These are phyloP conservation scores for Hypoxylon cercidicola DNA, from an alignment of 495 filamentous ascomycete genomes.

Conservation along the genomic window DNA sequence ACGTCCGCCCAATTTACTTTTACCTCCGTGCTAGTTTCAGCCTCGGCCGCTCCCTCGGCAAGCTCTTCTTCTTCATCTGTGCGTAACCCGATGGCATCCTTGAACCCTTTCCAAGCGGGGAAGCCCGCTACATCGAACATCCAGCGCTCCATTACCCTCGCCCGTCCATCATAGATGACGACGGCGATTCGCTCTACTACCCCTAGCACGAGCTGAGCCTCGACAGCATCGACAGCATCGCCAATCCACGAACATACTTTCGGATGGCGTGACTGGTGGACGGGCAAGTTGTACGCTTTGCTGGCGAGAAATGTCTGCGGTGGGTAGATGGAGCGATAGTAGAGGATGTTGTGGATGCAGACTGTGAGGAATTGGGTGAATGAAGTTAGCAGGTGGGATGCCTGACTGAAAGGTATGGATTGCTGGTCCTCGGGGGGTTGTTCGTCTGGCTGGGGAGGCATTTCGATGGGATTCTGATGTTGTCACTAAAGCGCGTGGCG, in stretches of 20 bases:
- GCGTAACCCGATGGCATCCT: constrained; percentile 15
- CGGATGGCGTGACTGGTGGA: constrained; percentile 90
- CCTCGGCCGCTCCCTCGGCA: constrained; percentile 9
- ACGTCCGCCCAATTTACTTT: constrained; percentile 54
- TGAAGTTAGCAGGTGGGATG: constrained; percentile 62
- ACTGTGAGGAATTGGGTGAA: constrained; percentile 85
- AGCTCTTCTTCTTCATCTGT: constrained; percentile 34
- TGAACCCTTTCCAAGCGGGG: constrained; percentile 66
- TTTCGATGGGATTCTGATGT: constrained; percentile 2
- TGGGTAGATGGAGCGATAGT: constrained; percentile 86
- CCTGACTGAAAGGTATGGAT: constrained; percentile 45
- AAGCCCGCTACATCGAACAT: constrained; percentile 84
- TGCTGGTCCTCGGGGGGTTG: constrained; percentile 26
- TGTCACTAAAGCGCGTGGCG: not conserved
- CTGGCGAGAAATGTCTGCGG: constrained; percentile 79
- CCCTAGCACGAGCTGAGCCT: constrained; percentile 75
- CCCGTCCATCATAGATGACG: constrained; percentile 69
- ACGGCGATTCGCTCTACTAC: constrained; percentile 75
- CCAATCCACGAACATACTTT: constrained; percentile 91
- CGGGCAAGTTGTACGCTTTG: constrained; percentile 87
- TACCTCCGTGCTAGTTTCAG: constrained; percentile 19
- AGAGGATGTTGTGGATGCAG: constrained; percentile 92
- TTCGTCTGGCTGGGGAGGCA: constrained; percentile 15
- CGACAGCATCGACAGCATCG: constrained; percentile 81
- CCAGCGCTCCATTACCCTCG: constrained; percentile 77